phyloP scores from a whole-genome alignment of 306 rosid species.

The Spatholobus suberectus region DNA sequence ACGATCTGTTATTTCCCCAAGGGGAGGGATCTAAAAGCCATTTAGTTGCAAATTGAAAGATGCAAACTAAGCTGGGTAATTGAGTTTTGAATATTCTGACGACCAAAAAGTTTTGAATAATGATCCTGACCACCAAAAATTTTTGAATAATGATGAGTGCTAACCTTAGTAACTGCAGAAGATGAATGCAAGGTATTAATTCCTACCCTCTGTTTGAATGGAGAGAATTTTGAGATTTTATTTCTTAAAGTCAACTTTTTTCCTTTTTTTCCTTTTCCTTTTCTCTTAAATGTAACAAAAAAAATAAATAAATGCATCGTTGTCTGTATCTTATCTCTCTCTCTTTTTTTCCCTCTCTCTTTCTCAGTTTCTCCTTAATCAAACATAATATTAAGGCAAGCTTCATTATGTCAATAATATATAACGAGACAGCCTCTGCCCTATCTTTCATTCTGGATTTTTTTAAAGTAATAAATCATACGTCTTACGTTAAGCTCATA shows the following conservation, averaged over 20 bases:
- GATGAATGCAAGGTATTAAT: neutral
- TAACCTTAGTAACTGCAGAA: conserved; percentile 2
- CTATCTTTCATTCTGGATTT: neutral
- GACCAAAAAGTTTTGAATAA: neutral
- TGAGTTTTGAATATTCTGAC: neutral
- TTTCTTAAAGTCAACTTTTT: neutral
- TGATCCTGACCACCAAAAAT: neutral
- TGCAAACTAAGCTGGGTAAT: neutral
- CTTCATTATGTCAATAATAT: neutral
- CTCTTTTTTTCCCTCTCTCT: neutral
- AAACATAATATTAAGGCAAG: neutral
- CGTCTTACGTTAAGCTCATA: neutral
- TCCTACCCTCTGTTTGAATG: neutral
- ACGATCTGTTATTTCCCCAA: too few relatives aligned
- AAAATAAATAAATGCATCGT: neutral
- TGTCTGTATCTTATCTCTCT: too few relatives aligned
- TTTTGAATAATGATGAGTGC: neutral
- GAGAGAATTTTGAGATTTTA: neutral
- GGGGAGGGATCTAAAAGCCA: conserved; percentile 2
- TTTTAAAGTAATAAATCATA: neutral
- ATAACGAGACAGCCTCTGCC: neutral
- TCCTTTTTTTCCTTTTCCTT: neutral
- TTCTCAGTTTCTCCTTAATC: neutral
- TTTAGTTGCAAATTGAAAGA: neutral
- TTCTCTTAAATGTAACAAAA: neutral